Evolutionary conservation across 2,329 filamentous ascomycete species (phyloP), one percentile per base, ranked within the genome.

Genomic region (Colletotrichum sidae): DNA sequence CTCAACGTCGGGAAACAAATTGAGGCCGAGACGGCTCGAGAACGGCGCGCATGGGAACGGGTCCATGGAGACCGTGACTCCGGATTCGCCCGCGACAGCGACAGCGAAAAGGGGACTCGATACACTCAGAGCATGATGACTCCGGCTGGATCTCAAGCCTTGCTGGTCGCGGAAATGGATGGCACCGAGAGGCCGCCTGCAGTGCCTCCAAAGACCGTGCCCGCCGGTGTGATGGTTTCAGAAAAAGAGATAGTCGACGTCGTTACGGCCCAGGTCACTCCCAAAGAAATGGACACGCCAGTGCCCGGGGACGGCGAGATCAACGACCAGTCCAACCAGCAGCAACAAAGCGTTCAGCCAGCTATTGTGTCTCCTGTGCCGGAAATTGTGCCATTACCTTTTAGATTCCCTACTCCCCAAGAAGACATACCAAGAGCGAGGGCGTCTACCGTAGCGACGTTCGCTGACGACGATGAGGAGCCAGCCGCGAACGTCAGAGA

Each of bases 41-140:
- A 93, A 67, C 84, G 87, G 49, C 80, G 80, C 7, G 80, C 88
- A 67, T 97, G 94, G 94, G 94, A 97, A 74, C 86, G 86, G 6
- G 81, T 86, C 2, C 96, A 97, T 70, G 92, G 91, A 0, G 83
- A 91, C 25, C 58, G 62, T 25, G 83, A 85, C 38, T 90, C 85
- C 0, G 86, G 83, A 44, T 66, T 66, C 10, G 76, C 84, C 37
- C 84, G 80, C 25, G 83, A 83, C 46, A 75, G 80, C 63, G 78
- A 79, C 2, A 84, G 78, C 69, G 83, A 86, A 65, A 85, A 84
- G 70, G 54, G 12, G 4, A 9, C n/a, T 41, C 41, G n/a, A 10
- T 60, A 52, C 12, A 65, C 41, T 52, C 76, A 76, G 64, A 72
- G 71, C 53, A 46, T 41, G 25, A 50, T 58, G 12, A 44, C 35